phyloP scores from a whole-genome alignment of 129 eudicot species.

The Heracleum sosnowskyi region DNA sequence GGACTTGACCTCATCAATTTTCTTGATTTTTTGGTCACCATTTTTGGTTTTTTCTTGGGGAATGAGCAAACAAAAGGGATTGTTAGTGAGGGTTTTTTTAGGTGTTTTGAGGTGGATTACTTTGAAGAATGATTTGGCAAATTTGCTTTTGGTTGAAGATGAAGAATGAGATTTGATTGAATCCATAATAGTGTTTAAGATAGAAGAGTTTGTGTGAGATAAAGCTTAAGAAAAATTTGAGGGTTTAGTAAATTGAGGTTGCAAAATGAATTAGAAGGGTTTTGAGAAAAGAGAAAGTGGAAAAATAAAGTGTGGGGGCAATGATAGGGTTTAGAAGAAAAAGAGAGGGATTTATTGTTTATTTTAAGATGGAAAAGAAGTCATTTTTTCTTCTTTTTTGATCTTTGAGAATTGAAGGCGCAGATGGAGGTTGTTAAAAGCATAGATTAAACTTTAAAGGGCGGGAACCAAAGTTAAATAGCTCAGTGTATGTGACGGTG shows the following conservation, averaged over 20 bases:
- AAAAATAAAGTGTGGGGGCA: not conserved
- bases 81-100: slow-evolving; percentile 43
- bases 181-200: slow-evolving; percentile 27
- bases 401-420: slow-evolving; percentile 2
- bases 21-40: slow-evolving; percentile 19
- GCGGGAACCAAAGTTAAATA: slow-evolving; percentile 27
- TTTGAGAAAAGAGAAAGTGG: not conserved
- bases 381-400: slow-evolving; percentile 11
- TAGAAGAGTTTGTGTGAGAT: slow-evolving; percentile 3
- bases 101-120: slow-evolving; percentile 47
- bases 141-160: slow-evolving; percentile 40
- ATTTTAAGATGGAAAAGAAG: slow-evolving; percentile 6
- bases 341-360: not conserved
- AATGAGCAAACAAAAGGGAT: slow-evolving; percentile 45
- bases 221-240: not conserved
- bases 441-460: slow-evolving; percentile 16
- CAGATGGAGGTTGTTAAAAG: slow-evolving; percentile 22
- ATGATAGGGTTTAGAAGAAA: slow-evolving; percentile 12
- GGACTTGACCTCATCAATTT: slow-evolving; percentile 16
- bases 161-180: slow-evolving; percentile 42
- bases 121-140: slow-evolving; percentile 56
- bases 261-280: not conserved
- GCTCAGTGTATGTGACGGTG: not conserved
- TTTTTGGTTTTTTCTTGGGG: slow-evolving; percentile 57
- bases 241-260: slow-evolving; percentile 7